These are phyloP conservation scores for Coemansia sp. DNA, from an alignment of 192 early-diverging fungal genomes.

Conservation along the genomic window DNA sequence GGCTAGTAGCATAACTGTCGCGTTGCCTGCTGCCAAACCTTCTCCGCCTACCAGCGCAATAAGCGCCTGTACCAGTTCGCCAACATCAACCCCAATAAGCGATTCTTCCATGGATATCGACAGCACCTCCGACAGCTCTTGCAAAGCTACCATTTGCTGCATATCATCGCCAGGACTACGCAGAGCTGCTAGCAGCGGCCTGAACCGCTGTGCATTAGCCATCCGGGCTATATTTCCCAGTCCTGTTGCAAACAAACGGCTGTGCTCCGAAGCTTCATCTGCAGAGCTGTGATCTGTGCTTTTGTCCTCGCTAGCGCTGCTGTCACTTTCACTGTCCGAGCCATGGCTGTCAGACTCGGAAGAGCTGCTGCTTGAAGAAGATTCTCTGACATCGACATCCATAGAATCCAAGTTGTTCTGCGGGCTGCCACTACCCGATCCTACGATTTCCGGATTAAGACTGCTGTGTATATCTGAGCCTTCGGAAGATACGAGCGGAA, in stretches of 20 bases:
- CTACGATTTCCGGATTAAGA: no score
- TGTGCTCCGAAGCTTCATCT: background rate
- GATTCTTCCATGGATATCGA: conserved; percentile 75
- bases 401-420: background rate
- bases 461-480: background rate
- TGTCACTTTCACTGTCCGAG: background rate
- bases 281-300: background rate
- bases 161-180: conserved; percentile 59
- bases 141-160: conserved; percentile 78
- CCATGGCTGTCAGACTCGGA: background rate
- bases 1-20: conserved; percentile 83
- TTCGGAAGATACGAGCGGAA: conserved; percentile 11
- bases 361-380: no score
- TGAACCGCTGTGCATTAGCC: conserved; percentile 49
- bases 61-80: conserved; percentile 66
- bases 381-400: background rate
- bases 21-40: conserved; percentile 34
- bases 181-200: conserved; percentile 61
- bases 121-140: conserved; percentile 76
- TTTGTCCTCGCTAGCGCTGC: background rate
- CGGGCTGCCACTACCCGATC: background rate
- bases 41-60: conserved; percentile 59
- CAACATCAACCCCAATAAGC: conserved; percentile 62
- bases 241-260: conserved; percentile 13
- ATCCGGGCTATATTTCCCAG: conserved; percentile 20